These are phyloP conservation scores for Cyamopsis tetragonoloba DNA, from an alignment of 306 rosid genomes.

Conservation along the genomic window DNA sequence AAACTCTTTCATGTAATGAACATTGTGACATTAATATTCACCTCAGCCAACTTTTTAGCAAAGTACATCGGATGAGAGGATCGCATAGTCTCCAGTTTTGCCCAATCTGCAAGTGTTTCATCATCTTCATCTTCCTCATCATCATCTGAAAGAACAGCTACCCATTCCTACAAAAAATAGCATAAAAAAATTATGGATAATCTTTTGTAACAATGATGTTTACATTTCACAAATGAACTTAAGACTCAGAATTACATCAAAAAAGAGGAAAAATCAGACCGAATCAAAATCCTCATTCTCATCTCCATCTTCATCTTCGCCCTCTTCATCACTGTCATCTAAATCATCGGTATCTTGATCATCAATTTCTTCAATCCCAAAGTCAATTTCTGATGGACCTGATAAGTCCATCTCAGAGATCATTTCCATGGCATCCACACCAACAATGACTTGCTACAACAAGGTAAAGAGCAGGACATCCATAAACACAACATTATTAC, in stretches of 20 bases:
- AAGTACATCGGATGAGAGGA: constrained; percentile 89
- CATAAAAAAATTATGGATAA: constrained; percentile 22
- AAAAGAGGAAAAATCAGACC: constrained; percentile 40
- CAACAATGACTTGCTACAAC: constrained; percentile 94
- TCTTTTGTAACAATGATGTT: background rate
- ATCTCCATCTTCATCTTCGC: constrained; percentile 39
- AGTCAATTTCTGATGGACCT: constrained; percentile 79
- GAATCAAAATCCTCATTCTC: constrained; percentile 62
- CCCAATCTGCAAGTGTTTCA: constrained; percentile 83
- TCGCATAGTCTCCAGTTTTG: constrained; percentile 79
- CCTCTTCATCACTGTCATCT: constrained; percentile 47
- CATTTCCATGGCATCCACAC: constrained; percentile 86
- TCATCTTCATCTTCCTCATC: constrained; percentile 60
- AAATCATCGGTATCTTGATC: constrained; percentile 57
- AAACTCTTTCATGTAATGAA: constrained; percentile 16
- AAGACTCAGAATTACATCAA: background rate
- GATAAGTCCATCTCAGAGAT: constrained; percentile 72
- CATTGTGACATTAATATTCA: constrained; percentile 31
- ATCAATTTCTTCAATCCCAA: constrained; percentile 82
- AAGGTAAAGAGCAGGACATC: constrained; percentile 22
- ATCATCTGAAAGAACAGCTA: constrained; percentile 66
- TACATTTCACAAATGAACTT: constrained; percentile 22
- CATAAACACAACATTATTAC: background rate
- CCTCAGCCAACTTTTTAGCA: constrained; percentile 89
- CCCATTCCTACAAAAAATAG: constrained; percentile 81